phyloP scores from a whole-genome alignment of 2,329 filamentous ascomycete species.

The Chlorencoelia australis region DNA sequence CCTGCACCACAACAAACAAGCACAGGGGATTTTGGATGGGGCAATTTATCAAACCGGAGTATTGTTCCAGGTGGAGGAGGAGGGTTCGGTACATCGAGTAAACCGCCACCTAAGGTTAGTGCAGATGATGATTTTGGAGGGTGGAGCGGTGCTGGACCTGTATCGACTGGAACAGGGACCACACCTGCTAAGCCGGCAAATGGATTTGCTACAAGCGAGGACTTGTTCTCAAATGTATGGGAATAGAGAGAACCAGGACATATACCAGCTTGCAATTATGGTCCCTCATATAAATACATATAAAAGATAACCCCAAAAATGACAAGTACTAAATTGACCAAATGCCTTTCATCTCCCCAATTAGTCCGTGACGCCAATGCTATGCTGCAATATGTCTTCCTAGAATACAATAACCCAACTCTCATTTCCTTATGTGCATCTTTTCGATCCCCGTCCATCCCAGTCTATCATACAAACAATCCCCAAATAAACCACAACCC shows the following conservation, averaged over 20 bases:
- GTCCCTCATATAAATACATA: no score
- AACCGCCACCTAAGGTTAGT: conserved; percentile 54
- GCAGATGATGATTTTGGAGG: conserved; percentile 95
- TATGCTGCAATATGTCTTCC: conserved; percentile 21
- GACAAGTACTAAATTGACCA: no score
- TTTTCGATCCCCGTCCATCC: background rate
- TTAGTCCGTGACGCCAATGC: conserved; percentile 24
- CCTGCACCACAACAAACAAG: conserved; percentile 29
- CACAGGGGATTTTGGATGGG: conserved; percentile 45
- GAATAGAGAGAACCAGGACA: conserved; percentile 47
- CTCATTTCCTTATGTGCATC: background rate
- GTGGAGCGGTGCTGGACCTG: conserved; percentile 69
- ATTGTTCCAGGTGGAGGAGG: conserved; percentile 54
- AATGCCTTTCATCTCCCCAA: no score
- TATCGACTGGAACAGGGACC: conserved; percentile 33
- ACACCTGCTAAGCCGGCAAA: conserved; percentile 43
- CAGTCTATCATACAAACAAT: conserved; percentile 19
- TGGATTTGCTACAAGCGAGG: conserved; percentile 61
- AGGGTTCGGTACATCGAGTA: conserved; percentile 44
- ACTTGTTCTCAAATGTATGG: conserved; percentile 96
- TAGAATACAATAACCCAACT: conserved; percentile 17
- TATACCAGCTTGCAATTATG: no score
- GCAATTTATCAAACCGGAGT: conserved; percentile 45
- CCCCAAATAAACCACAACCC: conserved; percentile 53
- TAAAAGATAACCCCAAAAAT: no score